A percentile compares a stretch with the other conserved stretches of the same genome.
These are phyloP conservation scores for Rhodotorula mucilaginosa DNA, from an alignment of 1,284 basidiomycete species.

Conservation along the genomic window DNA sequence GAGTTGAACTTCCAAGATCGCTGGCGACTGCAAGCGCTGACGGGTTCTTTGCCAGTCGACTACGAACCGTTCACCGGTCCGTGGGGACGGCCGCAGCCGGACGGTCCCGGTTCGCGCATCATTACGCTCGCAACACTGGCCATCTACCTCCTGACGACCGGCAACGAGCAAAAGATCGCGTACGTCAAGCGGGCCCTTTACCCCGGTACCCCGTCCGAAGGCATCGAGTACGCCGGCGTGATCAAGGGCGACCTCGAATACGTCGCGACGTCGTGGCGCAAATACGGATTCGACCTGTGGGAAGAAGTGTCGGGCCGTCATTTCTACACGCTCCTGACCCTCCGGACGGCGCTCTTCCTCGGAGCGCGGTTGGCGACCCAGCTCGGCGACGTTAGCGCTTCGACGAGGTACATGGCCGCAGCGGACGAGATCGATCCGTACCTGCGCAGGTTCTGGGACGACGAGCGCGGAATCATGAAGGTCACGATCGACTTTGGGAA, in stretches of 20 bases:
- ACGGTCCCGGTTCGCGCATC: constrained; percentile 55
- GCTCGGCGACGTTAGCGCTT: constrained; percentile 48
- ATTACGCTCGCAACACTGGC: constrained; percentile 52
- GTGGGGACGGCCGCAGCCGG: constrained; percentile 43
- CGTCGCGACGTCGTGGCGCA: constrained; percentile 49
- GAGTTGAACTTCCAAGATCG: constrained; percentile 27
- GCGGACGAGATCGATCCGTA: constrained; percentile 42
- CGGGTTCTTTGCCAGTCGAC: neutral
- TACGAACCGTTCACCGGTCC: constrained; percentile 33
- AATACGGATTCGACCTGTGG: constrained; percentile 50
- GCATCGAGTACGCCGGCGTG: constrained; percentile 42
- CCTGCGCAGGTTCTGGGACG: constrained; percentile 49
- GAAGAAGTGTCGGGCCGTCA: constrained; percentile 51
- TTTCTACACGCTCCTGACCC: constrained; percentile 52
- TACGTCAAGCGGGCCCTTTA: constrained; percentile 51
- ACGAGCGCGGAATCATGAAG: constrained; percentile 43
- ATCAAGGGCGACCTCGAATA: constrained; percentile 57
- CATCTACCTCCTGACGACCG: constrained; percentile 50
- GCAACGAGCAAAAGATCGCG: constrained; percentile 42
- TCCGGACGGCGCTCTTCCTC: constrained; percentile 49
- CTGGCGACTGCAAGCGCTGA: too few species aligned
- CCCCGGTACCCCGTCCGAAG: constrained; percentile 34
- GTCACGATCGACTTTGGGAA: constrained; percentile 43
- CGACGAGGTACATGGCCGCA: constrained; percentile 47
- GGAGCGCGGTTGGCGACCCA: constrained; percentile 49